phyloP scores from a whole-genome alignment of 1,284 basidiomycete genomes.

The Pisolithus thermaeus region DNA sequence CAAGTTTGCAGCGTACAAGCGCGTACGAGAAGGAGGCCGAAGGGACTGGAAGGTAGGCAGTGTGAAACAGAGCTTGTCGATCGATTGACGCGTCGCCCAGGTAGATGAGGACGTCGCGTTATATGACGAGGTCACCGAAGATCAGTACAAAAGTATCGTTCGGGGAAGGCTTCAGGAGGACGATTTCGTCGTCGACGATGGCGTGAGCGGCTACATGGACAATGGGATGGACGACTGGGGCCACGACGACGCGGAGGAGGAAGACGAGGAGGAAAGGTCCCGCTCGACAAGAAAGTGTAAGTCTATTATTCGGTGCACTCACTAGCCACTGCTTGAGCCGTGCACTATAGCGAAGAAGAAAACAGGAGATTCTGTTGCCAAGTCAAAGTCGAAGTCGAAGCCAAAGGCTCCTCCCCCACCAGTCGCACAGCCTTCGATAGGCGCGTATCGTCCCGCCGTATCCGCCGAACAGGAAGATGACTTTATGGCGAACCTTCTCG shows the following conservation, averaged over 20 bases:
- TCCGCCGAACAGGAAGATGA: constrained; percentile 77
- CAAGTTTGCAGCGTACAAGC: constrained; percentile 46
- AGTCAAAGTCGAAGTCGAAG: constrained; percentile 32
- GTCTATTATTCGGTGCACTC: constrained; percentile 10
- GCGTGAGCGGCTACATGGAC: constrained; percentile 88
- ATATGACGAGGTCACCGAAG: constrained; percentile 92
- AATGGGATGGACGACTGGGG: constrained; percentile 95
- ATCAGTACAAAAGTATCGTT: constrained; percentile 86
- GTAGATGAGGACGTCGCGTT: constrained; percentile 66
- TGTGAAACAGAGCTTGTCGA: not conserved
- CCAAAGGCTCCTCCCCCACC: constrained; percentile 36
- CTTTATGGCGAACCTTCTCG: constrained; percentile 78
- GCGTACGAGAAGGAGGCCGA: constrained; percentile 42
- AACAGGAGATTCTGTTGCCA: constrained; percentile 32
- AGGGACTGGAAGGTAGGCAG: constrained; percentile 42
- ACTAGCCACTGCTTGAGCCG: not conserved
- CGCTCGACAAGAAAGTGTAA: constrained; percentile 36
- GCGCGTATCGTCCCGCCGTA: constrained; percentile 69
- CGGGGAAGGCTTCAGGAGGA: constrained; percentile 81
- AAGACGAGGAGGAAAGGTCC: constrained; percentile 32
- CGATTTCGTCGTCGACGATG: constrained; percentile 96
- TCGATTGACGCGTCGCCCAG: constrained; percentile 27
- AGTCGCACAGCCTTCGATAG: constrained; percentile 53
- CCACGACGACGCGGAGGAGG: constrained; percentile 42
- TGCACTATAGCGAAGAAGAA: constrained; percentile 38